Base-by-base conservation (phyloP, 495 filamentous ascomycete species). In the Haplographium delicatum region DNA sequence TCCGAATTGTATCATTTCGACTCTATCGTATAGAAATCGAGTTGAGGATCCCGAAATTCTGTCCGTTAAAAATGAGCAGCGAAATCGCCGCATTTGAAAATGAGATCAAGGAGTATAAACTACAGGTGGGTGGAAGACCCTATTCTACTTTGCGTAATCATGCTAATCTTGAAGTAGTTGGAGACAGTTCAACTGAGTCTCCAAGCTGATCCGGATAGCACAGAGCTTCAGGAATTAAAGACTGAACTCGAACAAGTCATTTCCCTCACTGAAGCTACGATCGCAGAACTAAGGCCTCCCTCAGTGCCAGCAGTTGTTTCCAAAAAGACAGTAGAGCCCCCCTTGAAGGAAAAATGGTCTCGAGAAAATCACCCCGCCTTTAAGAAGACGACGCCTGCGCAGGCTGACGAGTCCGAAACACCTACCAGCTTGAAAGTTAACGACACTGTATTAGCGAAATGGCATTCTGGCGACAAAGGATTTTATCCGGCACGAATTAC, bases 401-500 rank as follows among this genome's bases (percentile, higher is more conserved):
- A 68, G 11, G 70, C 70, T 19, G 72, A 81, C 43, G 62, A 71
- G 22, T 56, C 75, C 34, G 71, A 79, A 46, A 57, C 65, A 13
- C 62, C 75, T 4, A 64, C 67, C 4, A 76, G 75, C 2, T 95
- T 89, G 65, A 78, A 86, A 44, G 88, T 96, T 53, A 96, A 96
- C 60, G 93, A 97, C 61, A 83, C 72, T 25, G 86, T 96, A 30
- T 73, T 94, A 64, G 93, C 91, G 20, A 87, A 87, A 64, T 98
- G 89, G 90, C 71, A 85, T 27, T 85, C 88, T 3, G 91, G 89
- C 34, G 93, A 97, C 65, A 87, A 87, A 61, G 75, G 77, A 6
- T 95, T 91, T 74, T 97, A 97, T 71, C 85, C 88, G 25, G 93
- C 94, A 31, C 82, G 87, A 50, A 94, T 98, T 68, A 93, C 86